A percentile compares a stretch with the other conserved stretches of the same genome.
These are phyloP conservation scores for Lasiodiplodia gonubiensis DNA, from an alignment of 2,329 filamentous ascomycete genomes.

Conservation along the genomic window DNA sequence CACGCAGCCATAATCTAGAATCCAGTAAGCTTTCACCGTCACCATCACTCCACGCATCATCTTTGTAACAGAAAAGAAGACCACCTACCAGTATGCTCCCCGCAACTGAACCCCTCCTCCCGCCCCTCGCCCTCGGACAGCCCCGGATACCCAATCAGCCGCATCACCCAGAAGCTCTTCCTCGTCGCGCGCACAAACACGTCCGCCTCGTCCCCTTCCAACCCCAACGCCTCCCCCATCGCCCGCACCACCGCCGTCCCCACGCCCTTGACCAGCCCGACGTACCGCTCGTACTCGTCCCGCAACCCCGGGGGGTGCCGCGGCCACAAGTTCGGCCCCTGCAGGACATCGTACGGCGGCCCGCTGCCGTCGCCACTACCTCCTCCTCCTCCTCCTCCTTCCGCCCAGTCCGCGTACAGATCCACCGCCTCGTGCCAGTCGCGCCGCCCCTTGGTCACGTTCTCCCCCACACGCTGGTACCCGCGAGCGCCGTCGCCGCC, in stretches of 20 bases:
- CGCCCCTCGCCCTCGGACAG: conserved; percentile 30
- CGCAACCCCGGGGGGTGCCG: conserved; percentile 38
- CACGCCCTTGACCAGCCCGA: conserved; percentile 38
- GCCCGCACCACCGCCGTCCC: conserved; percentile 44
- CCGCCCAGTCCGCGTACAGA: conserved; percentile 44
- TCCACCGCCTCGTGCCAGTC: conserved; percentile 51
- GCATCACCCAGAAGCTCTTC: conserved; percentile 48
- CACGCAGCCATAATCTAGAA: conserved; percentile 54
- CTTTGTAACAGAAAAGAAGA: background rate
- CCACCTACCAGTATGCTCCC: conserved; percentile 39
- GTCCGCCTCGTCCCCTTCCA: conserved; percentile 38
- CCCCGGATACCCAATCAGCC: conserved; percentile 49
- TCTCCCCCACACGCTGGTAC: conserved; percentile 47
- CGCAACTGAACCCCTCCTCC: conserved; percentile 46
- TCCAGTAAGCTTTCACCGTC: background rate
- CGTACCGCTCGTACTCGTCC: conserved; percentile 41
- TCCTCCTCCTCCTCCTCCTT: conserved; percentile 20
- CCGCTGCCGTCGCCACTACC: conserved; percentile 31
- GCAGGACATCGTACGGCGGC: conserved; percentile 38
- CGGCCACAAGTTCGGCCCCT: conserved; percentile 54
- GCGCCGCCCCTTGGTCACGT: conserved; percentile 42
- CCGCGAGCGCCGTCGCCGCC: conserved; percentile 45
- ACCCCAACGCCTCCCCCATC: conserved; percentile 46
- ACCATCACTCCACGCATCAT: no score
- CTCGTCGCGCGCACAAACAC: conserved; percentile 42